These are phyloP conservation scores for Cladochytrium replicatum DNA, from an alignment of 192 early-diverging fungal genomes.

Conservation along the genomic window DNA sequence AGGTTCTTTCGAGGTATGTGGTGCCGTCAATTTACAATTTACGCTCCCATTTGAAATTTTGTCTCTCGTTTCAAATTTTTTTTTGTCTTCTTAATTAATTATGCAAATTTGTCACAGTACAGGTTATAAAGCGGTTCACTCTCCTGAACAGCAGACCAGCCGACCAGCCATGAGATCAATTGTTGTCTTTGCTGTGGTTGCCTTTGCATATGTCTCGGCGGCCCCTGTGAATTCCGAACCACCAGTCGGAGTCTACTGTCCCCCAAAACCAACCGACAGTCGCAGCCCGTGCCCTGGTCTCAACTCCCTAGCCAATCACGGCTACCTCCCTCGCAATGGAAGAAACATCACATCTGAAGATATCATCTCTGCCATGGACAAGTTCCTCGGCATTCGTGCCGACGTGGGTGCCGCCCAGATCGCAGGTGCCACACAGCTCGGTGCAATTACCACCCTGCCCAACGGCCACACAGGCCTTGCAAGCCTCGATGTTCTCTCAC, in stretches of 20 bases:
- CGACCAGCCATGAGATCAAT: too few relatives aligned
- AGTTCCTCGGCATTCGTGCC: background rate
- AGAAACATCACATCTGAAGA: background rate
- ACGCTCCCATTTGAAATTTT: too few relatives aligned
- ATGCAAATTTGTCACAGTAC: too few relatives aligned
- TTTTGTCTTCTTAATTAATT: too few relatives aligned
- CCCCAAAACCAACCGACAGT: slow-evolving; percentile 2
- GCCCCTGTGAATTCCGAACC: background rate
- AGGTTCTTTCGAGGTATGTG: too few relatives aligned
- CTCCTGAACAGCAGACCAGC: too few relatives aligned
- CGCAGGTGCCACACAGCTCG: background rate
- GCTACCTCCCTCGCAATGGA: slow-evolving; percentile 3
- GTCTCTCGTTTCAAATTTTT: too few relatives aligned
- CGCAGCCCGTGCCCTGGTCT: slow-evolving; percentile 6
- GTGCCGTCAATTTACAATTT: too few relatives aligned
- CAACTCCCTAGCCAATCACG: slow-evolving; percentile 5
- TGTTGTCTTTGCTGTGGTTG: too few relatives aligned
- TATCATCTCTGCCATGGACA: background rate
- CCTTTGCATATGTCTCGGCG: too few relatives aligned
- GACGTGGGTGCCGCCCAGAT: background rate
- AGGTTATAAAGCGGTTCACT: too few relatives aligned
- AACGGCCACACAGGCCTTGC: background rate
- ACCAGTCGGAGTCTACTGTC: slow-evolving; percentile 7
- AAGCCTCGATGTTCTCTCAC: background rate
- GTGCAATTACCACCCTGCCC: background rate